Base-by-base conservation (phyloP, 768 basidiomycete species). In the Tremella fuciformis region DNA sequence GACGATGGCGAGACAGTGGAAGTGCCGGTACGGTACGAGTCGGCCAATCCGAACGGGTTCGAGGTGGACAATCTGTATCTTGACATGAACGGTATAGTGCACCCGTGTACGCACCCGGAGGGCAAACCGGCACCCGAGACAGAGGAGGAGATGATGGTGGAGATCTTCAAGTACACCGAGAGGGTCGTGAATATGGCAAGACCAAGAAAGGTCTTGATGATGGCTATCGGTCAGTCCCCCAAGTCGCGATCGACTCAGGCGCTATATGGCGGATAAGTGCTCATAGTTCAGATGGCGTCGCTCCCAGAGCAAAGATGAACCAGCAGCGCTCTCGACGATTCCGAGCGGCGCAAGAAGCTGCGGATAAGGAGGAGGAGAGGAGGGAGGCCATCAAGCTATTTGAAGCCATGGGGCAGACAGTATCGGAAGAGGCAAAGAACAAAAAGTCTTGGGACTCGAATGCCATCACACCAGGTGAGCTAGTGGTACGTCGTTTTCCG, bases 71-170 rank as follows among this genome's bases (percentile, higher is more conserved):
- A 90, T 76, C 80, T 99, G 47, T 99, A 99, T 77, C 82, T 99
- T 42, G 94, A 99, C 75, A 98, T 99, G 96, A 99, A 99, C 76
- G 96, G 91, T 65, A 98, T 98, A 76, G 96, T 99, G 11, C 96
- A 99, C 78, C 96, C 96, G 0, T 98, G 96, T 83, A 99, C 96
- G 0, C 96, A 99, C 75, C 96, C 96, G 0, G 96, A 98, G 78
- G 94, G 93, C 71, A 67, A 93, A 87, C 92, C 94, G 37, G 86
- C 96, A 4, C 96, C 96, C 0, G 91, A 96, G 77, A 97, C 92
- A 1, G 96, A 99, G 76, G 90, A 92, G 73, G 92, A 96, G 51
- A 99, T 99, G 96, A 99, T 99, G 96, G 73, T 90, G 4, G 96
- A 97, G 77, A 83, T 99, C 29, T 98, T 99, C 80, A 85, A 83